Conservation (phyloP, 2,329 filamentous ascomycete species). For the Colletotrichum sp. region DNA sequence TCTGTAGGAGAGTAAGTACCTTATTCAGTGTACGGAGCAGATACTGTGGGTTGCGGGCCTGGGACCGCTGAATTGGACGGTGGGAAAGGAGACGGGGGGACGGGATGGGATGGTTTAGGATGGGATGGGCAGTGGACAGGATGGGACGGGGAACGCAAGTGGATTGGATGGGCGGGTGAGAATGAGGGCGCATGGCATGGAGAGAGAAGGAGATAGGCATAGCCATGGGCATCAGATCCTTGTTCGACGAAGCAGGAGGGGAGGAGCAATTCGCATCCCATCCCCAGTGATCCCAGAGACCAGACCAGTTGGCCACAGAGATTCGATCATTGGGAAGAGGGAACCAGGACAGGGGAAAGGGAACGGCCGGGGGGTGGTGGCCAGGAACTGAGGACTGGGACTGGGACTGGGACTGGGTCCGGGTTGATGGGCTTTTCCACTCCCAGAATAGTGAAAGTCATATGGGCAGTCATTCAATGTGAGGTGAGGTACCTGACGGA, state of each 20-base stretch:
- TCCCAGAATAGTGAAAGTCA: not conserved
- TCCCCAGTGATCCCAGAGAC: not conserved
- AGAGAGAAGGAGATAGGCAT: constrained; percentile 6
- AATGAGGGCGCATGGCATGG: not conserved
- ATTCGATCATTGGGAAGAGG: not conserved
- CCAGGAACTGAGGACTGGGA: not conserved
- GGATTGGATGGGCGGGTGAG: constrained; percentile 5
- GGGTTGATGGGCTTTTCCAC: not conserved
- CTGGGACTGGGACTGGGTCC: not conserved
- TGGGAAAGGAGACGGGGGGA: not conserved
- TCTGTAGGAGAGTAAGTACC: not conserved
- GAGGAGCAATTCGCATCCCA: constrained; percentile 2
- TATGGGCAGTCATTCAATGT: not conserved
- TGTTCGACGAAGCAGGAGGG: not conserved
- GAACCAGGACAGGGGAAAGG: not conserved
- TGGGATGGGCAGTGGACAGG: not conserved
- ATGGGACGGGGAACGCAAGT: constrained; percentile 9
- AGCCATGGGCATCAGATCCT: constrained; percentile 10
- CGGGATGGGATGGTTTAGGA: constrained; percentile 5
- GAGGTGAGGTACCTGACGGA: not conserved
- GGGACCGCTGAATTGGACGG: not conserved
- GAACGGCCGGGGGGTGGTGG: not conserved
- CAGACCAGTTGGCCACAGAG: not conserved
- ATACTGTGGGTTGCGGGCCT: not conserved
- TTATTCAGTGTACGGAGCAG: not conserved